Base-by-base conservation (phyloP, 2,329 filamentous ascomycete genomes). In the Cladosporium austrohemisphaericum region DNA sequence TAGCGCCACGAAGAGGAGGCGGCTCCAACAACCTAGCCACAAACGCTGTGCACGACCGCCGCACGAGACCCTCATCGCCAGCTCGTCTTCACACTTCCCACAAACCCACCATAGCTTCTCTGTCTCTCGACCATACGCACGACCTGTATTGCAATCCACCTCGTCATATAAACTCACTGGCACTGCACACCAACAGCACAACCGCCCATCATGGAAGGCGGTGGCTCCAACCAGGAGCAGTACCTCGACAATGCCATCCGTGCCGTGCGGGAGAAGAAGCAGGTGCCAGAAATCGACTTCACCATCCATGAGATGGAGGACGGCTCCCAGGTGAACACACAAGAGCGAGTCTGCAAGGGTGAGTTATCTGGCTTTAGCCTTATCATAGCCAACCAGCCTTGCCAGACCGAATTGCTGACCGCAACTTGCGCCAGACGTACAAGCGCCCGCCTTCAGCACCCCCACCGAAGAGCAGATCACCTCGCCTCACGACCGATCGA, bases 321-420 rank as follows among this genome's bases (percentile, higher is more conserved):
- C 77, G 89, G 88, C 66, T 84, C 81, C 47, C 89, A 95, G 75
- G 93, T 98, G 68, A 97, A 82, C 81, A 98, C 93, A 55, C 74
- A 86, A 68, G 93, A 98, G 74, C 83, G 93, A 69, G 93, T 98
- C 54, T 95, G 92, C 79, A 98, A 97, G 90, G 93, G 93, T 97
- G 57, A 38, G 63, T 51, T 8, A 28, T 25, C 28, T 25, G 35
- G 26, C n/a, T n/a, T n/a, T n/a, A n/a, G n/a, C n/a, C 18, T 26
- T 5, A 25, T 18, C 28, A 10, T 19, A 20, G 44, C 25, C 36
- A 11, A 29, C 23, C 13, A 5, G 16, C 43, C n/a, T n/a, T 38
- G 3, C 23, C 9, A 26, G 29, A 37, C 22, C 44, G 33, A 28
- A 28, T 38, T 47, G 44, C 44, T 47, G 44, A 47, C 44, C 44